Evolutionary conservation across 2,329 filamentous ascomycete species (phyloP).

Genomic region (Peltaster fructicola): DNA sequence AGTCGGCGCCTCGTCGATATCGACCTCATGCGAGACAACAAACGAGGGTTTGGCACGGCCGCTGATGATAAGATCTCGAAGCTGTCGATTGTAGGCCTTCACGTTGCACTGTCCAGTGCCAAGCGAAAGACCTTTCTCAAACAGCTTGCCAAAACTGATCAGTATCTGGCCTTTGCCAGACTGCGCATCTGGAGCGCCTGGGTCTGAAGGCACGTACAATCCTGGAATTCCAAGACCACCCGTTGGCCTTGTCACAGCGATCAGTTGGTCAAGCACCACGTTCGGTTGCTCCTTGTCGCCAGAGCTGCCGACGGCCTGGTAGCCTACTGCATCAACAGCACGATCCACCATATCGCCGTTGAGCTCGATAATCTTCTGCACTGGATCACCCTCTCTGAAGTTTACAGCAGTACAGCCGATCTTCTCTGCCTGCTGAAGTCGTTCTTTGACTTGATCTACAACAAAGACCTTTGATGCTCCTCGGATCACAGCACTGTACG

Average conservation of each 20-base stretch:
- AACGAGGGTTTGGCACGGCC: constrained; percentile 49
- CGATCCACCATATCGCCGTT: constrained; percentile 46
- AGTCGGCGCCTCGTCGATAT: constrained; percentile 38
- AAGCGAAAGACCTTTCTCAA: constrained; percentile 47
- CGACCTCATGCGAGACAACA: constrained; percentile 47
- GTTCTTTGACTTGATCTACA: constrained; percentile 44
- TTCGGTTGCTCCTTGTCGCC: constrained; percentile 44
- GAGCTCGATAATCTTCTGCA: constrained; percentile 40
- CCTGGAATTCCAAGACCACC: constrained; percentile 43
- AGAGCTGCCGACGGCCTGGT: constrained; percentile 40
- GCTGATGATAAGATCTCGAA: constrained; percentile 46
- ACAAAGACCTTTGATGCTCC: constrained; percentile 45
- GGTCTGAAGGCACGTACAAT: constrained; percentile 31
- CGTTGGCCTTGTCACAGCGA: constrained; percentile 42
- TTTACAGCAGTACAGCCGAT: constrained; percentile 45
- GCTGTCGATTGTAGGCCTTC: constrained; percentile 48
- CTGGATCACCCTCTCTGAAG: constrained; percentile 41
- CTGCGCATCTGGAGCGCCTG: constrained; percentile 43
- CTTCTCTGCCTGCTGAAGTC: constrained; percentile 40
- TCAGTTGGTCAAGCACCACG: constrained; percentile 46
- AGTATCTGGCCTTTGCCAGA: constrained; percentile 46
- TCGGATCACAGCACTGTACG: constrained; percentile 42
- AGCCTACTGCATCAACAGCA: constrained; percentile 48
- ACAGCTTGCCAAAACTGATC: constrained; percentile 48
- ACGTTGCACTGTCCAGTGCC: constrained; percentile 51